phyloP scores from a whole-genome alignment of 2,329 filamentous ascomycete genomes.

The Colletotrichum spaethianum region DNA sequence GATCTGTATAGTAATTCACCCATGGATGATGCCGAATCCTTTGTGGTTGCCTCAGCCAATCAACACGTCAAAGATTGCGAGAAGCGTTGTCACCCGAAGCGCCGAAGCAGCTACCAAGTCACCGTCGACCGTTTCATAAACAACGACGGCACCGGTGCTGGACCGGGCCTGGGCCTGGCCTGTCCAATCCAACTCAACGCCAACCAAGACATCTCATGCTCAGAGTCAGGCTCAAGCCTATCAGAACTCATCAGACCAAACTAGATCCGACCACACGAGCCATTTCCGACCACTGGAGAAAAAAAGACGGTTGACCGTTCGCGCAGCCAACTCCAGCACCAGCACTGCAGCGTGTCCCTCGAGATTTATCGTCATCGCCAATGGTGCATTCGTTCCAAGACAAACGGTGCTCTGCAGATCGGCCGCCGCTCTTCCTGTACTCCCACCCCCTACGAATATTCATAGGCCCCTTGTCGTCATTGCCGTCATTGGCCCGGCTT shows the following conservation, averaged over 20 bases:
- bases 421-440: neutral
- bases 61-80: neutral
- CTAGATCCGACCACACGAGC: constrained; percentile 24
- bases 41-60: neutral
- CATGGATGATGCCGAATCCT: neutral
- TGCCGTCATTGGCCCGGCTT: neutral
- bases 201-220: neutral
- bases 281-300: constrained; percentile 25
- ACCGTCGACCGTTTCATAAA: constrained; percentile 29
- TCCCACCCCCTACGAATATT: neutral
- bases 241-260: constrained; percentile 3
- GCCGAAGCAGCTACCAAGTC: constrained; percentile 8
- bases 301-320: constrained; percentile 24
- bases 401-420: constrained; percentile 13
- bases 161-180: neutral
- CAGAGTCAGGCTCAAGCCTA: neutral
- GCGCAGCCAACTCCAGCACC: too few species aligned
- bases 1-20: too few species aligned
- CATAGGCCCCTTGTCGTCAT: neutral
- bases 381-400: constrained; percentile 12
- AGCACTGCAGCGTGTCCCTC: neutral
- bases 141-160: constrained; percentile 1
- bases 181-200: constrained; percentile 15
- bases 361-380: constrained; percentile 2
- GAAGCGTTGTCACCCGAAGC: constrained; percentile 20